phyloP scores from a whole-genome alignment of 768 basidiomycete genomes.

The Macrocybe gigantea region DNA sequence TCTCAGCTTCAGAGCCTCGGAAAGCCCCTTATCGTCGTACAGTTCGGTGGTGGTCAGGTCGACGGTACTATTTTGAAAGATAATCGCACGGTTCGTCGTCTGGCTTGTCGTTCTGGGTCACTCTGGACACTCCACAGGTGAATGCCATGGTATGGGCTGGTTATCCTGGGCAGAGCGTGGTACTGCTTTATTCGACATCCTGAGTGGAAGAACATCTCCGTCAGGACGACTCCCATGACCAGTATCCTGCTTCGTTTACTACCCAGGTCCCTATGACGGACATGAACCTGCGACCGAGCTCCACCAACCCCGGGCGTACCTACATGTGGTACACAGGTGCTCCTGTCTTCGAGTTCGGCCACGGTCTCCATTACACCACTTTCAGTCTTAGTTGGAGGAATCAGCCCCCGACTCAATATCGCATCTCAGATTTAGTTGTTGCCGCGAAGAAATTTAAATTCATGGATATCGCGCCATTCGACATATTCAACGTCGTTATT shows the following conservation, averaged over 20 bases:
- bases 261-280: conserved; percentile 50
- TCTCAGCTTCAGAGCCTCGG: conserved; percentile 34
- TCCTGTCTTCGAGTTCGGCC: conserved; percentile 49
- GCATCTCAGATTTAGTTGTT: conserved; percentile 32
- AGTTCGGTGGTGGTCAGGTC: conserved; percentile 54
- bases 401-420: conserved; percentile 28
- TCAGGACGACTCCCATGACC: conserved; percentile 54
- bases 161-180: conserved; percentile 52
- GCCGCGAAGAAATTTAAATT: conserved; percentile 11
- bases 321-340: conserved; percentile 53
- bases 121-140: conserved; percentile 25
- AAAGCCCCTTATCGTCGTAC: conserved; percentile 48
- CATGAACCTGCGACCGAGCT: conserved; percentile 46
- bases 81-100: conserved; percentile 28
- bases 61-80: conserved; percentile 41
- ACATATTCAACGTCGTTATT: conserved; percentile 40
- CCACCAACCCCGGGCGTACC: conserved; percentile 46
- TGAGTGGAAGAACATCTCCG: conserved; percentile 45
- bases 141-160: conserved; percentile 53
- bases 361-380: conserved; percentile 49
- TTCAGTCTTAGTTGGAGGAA: conserved; percentile 36
- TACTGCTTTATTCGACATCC: conserved; percentile 44
- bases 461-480: conserved; percentile 40
- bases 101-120: background rate
- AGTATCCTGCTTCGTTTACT: conserved; percentile 46